Evolutionary conservation across 2,329 filamentous ascomycete genomes (phyloP).

Genomic region (Sclerotinia trifoliorum): DNA sequence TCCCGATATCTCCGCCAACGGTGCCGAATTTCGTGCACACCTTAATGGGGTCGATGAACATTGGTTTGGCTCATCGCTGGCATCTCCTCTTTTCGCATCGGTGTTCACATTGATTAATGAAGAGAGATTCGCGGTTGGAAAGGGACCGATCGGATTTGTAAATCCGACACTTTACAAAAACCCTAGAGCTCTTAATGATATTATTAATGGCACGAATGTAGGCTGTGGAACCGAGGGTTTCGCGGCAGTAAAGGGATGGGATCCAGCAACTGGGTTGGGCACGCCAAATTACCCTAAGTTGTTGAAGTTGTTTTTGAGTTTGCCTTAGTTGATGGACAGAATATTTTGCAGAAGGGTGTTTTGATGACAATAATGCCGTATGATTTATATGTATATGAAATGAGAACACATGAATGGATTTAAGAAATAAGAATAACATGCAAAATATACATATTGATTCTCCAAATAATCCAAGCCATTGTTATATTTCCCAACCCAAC

Average conservation of each 20-base stretch:
- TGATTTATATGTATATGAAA: too few relatives aligned
- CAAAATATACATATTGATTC: too few relatives aligned
- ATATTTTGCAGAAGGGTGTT: too few relatives aligned
- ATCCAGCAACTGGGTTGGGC: constrained; percentile 34
- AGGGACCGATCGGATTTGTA: constrained; percentile 18
- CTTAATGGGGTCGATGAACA: constrained; percentile 16
- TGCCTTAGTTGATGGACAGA: constrained; percentile 25
- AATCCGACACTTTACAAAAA: constrained; percentile 24
- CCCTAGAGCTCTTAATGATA: constrained; percentile 40
- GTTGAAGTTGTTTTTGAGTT: constrained; percentile 30
- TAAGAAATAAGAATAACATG: too few relatives aligned
- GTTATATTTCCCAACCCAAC: too few relatives aligned
- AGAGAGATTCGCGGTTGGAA: constrained; percentile 9
- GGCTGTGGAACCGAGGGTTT: constrained; percentile 42
- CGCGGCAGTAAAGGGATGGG: constrained; percentile 37
- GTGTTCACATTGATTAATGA: constrained; percentile 30
- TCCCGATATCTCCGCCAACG: constrained; percentile 56
- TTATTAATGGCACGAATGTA: constrained; percentile 37
- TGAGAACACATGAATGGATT: too few relatives aligned
- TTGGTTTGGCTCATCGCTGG: constrained; percentile 29
- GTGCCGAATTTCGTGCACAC: constrained; percentile 38
- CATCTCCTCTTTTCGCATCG: constrained; percentile 31
- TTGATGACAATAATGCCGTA: too few relatives aligned
- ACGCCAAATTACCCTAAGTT: constrained; percentile 37
- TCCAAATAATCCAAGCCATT: too few relatives aligned